Base-by-base conservation (phyloP, 2,329 filamentous ascomycete species). In the Exophiala phaeomuriformis region DNA sequence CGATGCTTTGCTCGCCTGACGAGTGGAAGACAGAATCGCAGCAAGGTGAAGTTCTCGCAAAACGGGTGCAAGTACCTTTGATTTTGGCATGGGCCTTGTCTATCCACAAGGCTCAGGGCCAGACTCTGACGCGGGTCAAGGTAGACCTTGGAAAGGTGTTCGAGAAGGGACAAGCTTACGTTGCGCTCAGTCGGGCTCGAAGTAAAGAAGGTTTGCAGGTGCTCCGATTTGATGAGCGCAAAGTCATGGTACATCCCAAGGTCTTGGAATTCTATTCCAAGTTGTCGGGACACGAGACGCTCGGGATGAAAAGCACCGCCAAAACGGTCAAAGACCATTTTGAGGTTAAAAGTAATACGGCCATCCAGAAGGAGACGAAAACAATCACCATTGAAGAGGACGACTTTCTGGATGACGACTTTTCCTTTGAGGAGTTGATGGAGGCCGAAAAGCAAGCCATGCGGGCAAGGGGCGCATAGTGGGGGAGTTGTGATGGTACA, bases 1-100 rank as follows among this genome's bases (percentile, higher is more conserved):
- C 84, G 55, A 78, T 97, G 47, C 81, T 97, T 5, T 91, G 90
- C 68, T 81, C 88, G 58, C 86, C 85, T 7, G 93, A 97, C 67
- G 81, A 86, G 35, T 98, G 93, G 93, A 98, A 96, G 69, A 87
- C 95, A 29, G 94, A 98, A 67, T 78, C 95, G n/a, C 93, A 93
- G 1, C 95, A 87, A 52, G 93, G 93, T 44, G 90, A 97, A 67
- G 78, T 97, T 0, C 90, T 95, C 68, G 93, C 93, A 1, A 88
- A 88, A 56, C 86, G 93, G 37, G 79, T 79, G 43, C 88, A 91
- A 64, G 70, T 91, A 1, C 93, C 93, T 0, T 77, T 98, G 47
- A 97, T 98, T 58, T 77, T 98, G 31, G 93, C 93, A 0, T 98
- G 93, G 93, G 93, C 93, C 1, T 73, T 98, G 19, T 95, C 90